Conservation (phyloP, 1,284 basidiomycete species). For the Leucoagaricus sp. region DNA sequence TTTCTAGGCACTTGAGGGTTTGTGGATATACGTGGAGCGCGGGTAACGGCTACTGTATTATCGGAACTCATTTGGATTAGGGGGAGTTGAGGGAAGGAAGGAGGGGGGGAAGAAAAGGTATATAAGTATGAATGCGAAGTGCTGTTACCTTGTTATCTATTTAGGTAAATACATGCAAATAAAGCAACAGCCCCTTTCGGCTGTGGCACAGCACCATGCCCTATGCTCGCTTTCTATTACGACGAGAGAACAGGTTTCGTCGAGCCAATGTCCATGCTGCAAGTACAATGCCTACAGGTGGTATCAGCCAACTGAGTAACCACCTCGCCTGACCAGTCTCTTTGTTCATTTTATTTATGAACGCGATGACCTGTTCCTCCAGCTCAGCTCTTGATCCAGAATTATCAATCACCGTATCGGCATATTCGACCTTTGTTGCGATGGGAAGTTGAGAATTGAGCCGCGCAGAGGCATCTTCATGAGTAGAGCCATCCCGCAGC, state of each 20-base stretch:
- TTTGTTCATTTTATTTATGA: conserved; percentile 59
- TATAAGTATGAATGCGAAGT: no score
- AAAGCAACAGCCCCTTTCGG: not conserved
- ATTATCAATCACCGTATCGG: conserved; percentile 90
- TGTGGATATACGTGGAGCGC: conserved; percentile 38
- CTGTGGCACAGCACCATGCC: not conserved
- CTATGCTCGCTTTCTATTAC: not conserved
- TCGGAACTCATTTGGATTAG: conserved; percentile 23
- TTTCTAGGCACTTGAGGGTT: conserved; percentile 48
- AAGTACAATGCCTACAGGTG: conserved; percentile 63
- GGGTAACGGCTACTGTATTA: conserved; percentile 54
- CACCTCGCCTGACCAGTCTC: conserved; percentile 60
- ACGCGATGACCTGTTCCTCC: conserved; percentile 64
- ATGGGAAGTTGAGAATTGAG: conserved; percentile 85
- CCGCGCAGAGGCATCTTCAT: conserved; percentile 69
- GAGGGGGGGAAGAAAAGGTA: no score
- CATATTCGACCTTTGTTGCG: conserved; percentile 77
- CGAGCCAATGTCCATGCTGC: conserved; percentile 21
- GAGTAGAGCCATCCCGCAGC: conserved; percentile 60
- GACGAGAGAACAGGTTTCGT: not conserved
- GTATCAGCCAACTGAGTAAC: conserved; percentile 80
- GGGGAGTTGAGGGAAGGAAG: no score
- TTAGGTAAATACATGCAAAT: not conserved
- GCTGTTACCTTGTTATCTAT: not conserved
- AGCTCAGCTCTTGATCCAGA: conserved; percentile 75